Conservation (phyloP, 2,329 filamentous ascomycete genomes). For the Beauveria sp. region DNA sequence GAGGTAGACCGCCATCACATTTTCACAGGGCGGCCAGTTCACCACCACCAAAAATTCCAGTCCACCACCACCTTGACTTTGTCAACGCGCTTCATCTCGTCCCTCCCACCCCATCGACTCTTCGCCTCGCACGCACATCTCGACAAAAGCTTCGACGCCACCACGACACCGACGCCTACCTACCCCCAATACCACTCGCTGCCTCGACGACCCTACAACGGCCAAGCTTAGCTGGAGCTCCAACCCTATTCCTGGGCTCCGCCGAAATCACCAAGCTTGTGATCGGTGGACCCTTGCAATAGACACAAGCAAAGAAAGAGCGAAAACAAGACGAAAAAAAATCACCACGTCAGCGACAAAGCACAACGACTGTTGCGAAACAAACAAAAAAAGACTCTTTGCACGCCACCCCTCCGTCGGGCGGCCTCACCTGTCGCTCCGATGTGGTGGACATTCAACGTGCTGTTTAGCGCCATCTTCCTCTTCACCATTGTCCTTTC, state of each 20-base stretch:
- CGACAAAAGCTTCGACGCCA: not conserved
- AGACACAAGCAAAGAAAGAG: conserved; percentile 5
- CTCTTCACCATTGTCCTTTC: conserved; percentile 89
- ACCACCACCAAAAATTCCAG: not conserved
- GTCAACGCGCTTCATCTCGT: conserved; percentile 3
- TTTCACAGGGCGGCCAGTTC: not conserved
- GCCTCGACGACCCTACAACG: not conserved
- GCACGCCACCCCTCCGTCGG: not conserved
- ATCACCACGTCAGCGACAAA: not conserved
- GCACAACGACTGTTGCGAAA: not conserved
- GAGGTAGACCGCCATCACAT: conserved; percentile 1
- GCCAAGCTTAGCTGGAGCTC: not conserved
- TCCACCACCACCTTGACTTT: not conserved
- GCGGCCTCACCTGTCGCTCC: conserved; percentile 24
- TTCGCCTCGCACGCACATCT: no score
- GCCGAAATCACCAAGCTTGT: conserved; percentile 5
- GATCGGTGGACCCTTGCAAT: conserved; percentile 9
- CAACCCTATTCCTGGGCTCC: conserved; percentile 1
- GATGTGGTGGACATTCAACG: conserved; percentile 79
- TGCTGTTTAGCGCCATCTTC: conserved; percentile 75
- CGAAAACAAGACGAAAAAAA: not conserved
- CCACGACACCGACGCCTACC: not conserved
- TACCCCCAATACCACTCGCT: not conserved
- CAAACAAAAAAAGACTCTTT: not conserved
- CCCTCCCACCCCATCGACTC: not conserved